Evolutionary conservation across 2,329 filamentous ascomycete genomes (phyloP), one percentile per base, ranked within the genome.

Genomic region (Ascochyta rabiei): DNA sequence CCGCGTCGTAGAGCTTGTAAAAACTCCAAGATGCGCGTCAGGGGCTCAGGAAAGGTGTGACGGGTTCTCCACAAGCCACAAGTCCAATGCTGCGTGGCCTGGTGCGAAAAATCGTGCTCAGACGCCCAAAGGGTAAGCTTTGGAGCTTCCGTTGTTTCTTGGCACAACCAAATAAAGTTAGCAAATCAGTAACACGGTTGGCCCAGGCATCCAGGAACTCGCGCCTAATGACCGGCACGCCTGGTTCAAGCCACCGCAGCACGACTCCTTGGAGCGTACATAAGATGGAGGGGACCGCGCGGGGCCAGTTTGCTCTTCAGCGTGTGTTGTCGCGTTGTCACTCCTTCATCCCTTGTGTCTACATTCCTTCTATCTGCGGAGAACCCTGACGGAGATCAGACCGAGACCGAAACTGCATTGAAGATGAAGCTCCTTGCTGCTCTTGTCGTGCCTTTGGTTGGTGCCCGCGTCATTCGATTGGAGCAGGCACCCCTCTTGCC

Each of bases 371-470:
- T 45, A n/a, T 15, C 24, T 53, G 26, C 33, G 16, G 39, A 41
- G 39, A 50, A 41, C 46, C 46, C 19, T 49, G 52, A 41, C 41
- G 26, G n/a, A 21, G 21, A 50, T 49, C 35, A 9, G 43, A 53
- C 35, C 44, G 28, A 5, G 19, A 8, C 39, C 19, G 21, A 46
- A 23, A 45, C 13, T 12, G 13, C 2, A 13, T 19, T n/a, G 24
- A 41, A 9, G 2, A 59, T 59, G 56, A 59, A 52, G 44, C 48
- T 56, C 28, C 39, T 52, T 34, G 41, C 51, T 48, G 42, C 51
- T 33, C 48, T 59, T 38, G 43, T 59, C 19, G 53, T 53, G 43
- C 53, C 57, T 28, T 45, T 60, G 37, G 53, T 57, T 6, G 37
- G 53, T 9, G 53, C 57, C 12, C 41, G 53, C 4, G 57, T 60